Evolutionary conservation across 2,329 filamentous ascomycete species (phyloP).

Genomic region (Aspergillus niger): DNA sequence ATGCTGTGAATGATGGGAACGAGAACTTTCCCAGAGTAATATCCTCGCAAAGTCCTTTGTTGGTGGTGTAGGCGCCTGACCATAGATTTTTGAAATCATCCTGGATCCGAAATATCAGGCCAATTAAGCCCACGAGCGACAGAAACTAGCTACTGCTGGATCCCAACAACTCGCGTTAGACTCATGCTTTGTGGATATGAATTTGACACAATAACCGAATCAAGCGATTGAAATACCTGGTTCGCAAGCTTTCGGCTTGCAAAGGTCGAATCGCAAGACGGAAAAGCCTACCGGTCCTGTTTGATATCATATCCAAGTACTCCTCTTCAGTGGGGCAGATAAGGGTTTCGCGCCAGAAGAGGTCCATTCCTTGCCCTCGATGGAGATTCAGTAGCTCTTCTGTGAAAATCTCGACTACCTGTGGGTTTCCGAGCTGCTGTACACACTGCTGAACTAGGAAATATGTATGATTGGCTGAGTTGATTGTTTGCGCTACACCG

Average conservation of each 20-base stretch:
- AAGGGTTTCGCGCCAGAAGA: conserved; percentile 63
- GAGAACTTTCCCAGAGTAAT: conserved; percentile 94
- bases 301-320: conserved; percentile 91
- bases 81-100: conserved; percentile 25
- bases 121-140: conserved; percentile 75
- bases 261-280: conserved; percentile 75
- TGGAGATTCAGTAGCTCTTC: conserved; percentile 85
- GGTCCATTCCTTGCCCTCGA: conserved; percentile 84
- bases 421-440: conserved; percentile 67
- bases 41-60: conserved; percentile 92
- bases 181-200: no score
- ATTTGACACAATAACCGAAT: no score
- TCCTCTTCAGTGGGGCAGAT: conserved; percentile 57
- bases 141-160: conserved; percentile 29
- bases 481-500: conserved; percentile 84
- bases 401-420: conserved; percentile 70
- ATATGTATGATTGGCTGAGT: conserved; percentile 87
- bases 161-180: no score
- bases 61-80: conserved; percentile 62
- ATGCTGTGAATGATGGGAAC: conserved; percentile 58
- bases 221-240: no score
- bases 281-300: conserved; percentile 89
- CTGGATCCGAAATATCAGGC: conserved; percentile 80
- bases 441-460: conserved; percentile 77
- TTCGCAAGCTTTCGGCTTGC: conserved; percentile 28